Base-by-base conservation (phyloP, 257 asterid genomes). In the Scutellaria barbata region DNA sequence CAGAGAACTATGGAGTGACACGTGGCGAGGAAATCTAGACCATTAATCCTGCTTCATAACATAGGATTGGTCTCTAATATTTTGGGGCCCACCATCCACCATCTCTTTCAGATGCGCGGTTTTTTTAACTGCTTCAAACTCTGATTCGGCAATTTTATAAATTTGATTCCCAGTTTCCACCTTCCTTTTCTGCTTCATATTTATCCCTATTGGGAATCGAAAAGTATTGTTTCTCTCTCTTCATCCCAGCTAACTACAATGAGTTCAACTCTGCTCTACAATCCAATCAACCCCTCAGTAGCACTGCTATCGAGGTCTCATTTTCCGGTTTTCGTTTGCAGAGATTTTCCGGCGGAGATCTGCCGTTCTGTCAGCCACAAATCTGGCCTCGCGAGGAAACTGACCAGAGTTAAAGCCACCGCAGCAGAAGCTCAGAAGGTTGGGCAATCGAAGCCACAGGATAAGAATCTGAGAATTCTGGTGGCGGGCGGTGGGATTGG, bases 401-500 rank as follows among this genome's bases (percentile, higher is more conserved):
- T 25, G 17, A 51, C 52, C 5, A 76, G 72, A 46, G 86, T 72
- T 50, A 87, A 61, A 63, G 85, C 87, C 7, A 22, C 47, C 13
- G 25, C 72, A 12, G 82, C 68, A 12, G 85, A 76, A 54, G 77
- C 79, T 41, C 63, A 74, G 33, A 10, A 5, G 7, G 51, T 60
- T 9, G 75, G 33, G 40, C 65, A 52, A 2, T 14, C 66, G 7
- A 69, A 41, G 71, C 25, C 45, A 8, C 33, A 76, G 47, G 80
- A 80, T 8, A 89, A 83, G 89, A 91, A 88, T 74, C 76, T 80
- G 83, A 86, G 87, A 75, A 74, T 95, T 45, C 80, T 95, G 64
- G 98, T 95, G 75, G 98, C 99, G 0, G 99, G 99, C 20, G 99
- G 98, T 8, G 98, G 99, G 51, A 95, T 95, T 54, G 98, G 98